Evolutionary conservation across 108 stramenopile genomes (phyloP), one percentile per base, ranked within the genome.

Genomic region (Mediolabrus comicus): DNA sequence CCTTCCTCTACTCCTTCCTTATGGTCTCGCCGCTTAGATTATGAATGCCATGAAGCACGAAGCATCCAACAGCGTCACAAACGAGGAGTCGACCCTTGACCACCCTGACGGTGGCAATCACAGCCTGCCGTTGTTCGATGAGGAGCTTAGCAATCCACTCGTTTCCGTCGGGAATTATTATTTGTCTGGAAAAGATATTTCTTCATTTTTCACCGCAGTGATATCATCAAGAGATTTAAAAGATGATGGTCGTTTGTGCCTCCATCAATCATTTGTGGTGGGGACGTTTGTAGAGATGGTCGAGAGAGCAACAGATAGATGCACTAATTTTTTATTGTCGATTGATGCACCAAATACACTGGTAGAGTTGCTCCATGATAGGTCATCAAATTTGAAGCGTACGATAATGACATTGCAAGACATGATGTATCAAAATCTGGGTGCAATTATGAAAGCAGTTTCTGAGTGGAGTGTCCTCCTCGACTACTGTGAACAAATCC

Each of bases 391-490:
- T 43, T 43, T 11, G 41, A 43, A 43, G 41, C 41, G 17, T 3
- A 4, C 16, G 3, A 43, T 43, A 5, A 17, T 17, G 4, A 43
- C 41, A 17, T 17, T 43, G 16, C 14, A 17, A 17, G 17, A 17
- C 17, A 5, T 17, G n/a, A 1, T 43, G 41, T 43, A 43, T 43
- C 41, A n/a, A 43, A 43, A 43, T 16, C 17, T 43, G 41, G 5
- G 16, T 43, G 16, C 4, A 43, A 43, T 43, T 6, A 56, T 31
- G 55, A 56, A 16, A 1, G 14, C 55, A 0, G 31, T 56, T n/a
- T 56, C 4, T n/a, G 55, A 56, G 7, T 56, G 55, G 55, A 32
- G 55, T 56, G 27, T 7, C 7, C 32, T 56, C 19, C 55, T 56
- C 7, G 55, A 56, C 7, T 56, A 56, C 24, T 56, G 55, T 6